These are phyloP conservation scores for Kodamaea kaohsiungensis DNA, from an alignment of 805 yeast genomes.

Conservation along the genomic window DNA sequence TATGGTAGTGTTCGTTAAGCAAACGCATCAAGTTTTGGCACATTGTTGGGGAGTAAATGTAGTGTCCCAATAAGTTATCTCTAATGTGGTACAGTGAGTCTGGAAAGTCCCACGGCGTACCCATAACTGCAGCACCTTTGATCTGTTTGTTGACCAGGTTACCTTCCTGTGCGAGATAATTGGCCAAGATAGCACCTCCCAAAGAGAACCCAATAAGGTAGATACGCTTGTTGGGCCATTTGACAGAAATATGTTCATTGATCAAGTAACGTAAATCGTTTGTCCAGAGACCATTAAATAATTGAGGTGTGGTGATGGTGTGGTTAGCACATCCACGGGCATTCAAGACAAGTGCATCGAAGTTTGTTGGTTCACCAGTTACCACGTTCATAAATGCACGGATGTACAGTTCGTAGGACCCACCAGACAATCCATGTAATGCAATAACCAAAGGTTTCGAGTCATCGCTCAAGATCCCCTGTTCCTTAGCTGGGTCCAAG, in stretches of 20 bases:
- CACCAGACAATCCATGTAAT: conserved; percentile 77
- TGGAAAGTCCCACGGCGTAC: conserved; percentile 73
- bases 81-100: conserved; percentile 48
- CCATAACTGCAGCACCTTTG: conserved; percentile 59
- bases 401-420: conserved; percentile 74
- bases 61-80: conserved; percentile 40
- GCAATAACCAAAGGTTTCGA: conserved; percentile 60
- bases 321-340: conserved; percentile 80
- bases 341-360: conserved; percentile 63
- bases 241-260: conserved; percentile 46
- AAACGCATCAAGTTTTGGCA: conserved; percentile 37
- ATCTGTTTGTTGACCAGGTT: conserved; percentile 48
- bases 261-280: conserved; percentile 65
- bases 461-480: conserved; percentile 32
- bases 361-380: conserved; percentile 37
- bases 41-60: conserved; percentile 45
- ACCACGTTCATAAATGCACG: conserved; percentile 53
- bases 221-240: conserved; percentile 64
- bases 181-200: conserved; percentile 67
- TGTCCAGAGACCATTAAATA: conserved; percentile 69
- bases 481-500: conserved; percentile 47
- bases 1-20: conserved; percentile 32
- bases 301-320: conserved; percentile 64
- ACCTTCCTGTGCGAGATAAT: conserved; percentile 68
- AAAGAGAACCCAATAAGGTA: conserved; percentile 70